These are phyloP conservation scores for Fonsecaea pedrosoi DNA, from an alignment of 2,329 filamentous ascomycete genomes.

Conservation along the genomic window DNA sequence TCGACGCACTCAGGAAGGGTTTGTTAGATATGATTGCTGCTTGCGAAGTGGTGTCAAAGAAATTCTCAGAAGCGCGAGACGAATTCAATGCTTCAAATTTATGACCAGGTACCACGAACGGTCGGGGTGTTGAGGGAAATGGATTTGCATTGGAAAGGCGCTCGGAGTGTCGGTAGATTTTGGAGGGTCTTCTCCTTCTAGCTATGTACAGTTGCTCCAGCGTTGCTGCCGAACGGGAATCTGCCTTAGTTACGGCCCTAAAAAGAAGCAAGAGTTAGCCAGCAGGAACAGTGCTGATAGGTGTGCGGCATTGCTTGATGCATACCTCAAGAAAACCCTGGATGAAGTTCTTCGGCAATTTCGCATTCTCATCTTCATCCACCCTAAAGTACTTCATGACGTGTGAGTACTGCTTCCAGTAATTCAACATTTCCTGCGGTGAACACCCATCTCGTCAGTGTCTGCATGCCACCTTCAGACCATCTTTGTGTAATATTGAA, in stretches of 20 bases:
- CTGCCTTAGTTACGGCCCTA: constrained; percentile 33
- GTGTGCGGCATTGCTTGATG: constrained; percentile 24
- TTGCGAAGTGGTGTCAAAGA: constrained; percentile 91
- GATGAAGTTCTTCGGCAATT: constrained; percentile 89
- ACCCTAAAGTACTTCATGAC: constrained; percentile 95
- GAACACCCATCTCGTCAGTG: constrained; percentile 10
- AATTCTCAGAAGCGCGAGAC: constrained; percentile 75
- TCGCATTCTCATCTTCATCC: constrained; percentile 77
- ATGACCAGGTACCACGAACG: constrained; percentile 43
- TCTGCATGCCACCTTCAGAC: neutral
- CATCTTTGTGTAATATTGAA: constrained; percentile 1
- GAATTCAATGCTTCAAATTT: constrained; percentile 58
- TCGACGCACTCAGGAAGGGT: constrained; percentile 88
- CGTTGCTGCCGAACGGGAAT: constrained; percentile 8
- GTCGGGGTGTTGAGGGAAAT: neutral
- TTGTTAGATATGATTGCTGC: constrained; percentile 86
- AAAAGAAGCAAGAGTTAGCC: constrained; percentile 12
- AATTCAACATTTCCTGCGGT: constrained; percentile 92
- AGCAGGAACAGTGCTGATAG: neutral
- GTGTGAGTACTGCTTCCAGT: constrained; percentile 96
- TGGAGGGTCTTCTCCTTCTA: constrained; percentile 22
- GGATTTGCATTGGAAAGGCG: constrained; percentile 27
- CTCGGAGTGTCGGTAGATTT: constrained; percentile 26
- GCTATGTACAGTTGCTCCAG: constrained; percentile 39
- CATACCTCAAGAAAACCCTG: constrained; percentile 91